phyloP scores from a whole-genome alignment of 2,329 filamentous ascomycete genomes.

The Xylaria sp. region DNA sequence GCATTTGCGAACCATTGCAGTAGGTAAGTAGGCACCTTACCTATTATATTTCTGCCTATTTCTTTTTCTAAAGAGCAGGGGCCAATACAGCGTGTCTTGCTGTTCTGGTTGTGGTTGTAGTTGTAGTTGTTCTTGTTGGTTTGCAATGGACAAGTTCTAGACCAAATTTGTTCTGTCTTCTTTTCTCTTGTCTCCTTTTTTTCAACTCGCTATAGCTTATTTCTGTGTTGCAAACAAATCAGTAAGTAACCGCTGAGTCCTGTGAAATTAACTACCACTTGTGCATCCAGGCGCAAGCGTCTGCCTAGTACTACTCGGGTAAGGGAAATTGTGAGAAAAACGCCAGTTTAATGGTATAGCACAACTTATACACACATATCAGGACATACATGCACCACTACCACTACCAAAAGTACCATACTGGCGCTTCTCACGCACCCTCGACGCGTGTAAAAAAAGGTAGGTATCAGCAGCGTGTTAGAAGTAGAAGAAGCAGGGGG shows the following conservation, averaged over 20 bases:
- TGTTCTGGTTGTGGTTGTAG: background rate
- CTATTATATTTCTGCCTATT: background rate
- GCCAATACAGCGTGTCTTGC: conserved; percentile 11
- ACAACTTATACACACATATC: background rate
- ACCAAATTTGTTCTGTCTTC: background rate
- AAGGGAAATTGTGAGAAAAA: background rate
- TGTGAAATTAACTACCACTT: too few species aligned
- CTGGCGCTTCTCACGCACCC: conserved; percentile 13
- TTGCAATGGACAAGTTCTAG: background rate
- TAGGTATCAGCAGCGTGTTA: conserved; percentile 11
- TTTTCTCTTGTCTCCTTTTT: background rate
- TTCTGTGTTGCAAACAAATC: too few species aligned
- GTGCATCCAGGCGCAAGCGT: background rate
- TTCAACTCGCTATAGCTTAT: background rate
- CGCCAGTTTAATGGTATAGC: too few species aligned
- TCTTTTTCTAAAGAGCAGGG: background rate
- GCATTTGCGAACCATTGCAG: conserved; percentile 23
- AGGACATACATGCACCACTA: background rate
- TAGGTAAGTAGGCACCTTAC: too few species aligned
- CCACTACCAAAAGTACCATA: conserved; percentile 17
- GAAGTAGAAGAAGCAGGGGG: conserved; percentile 5
- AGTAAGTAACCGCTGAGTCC: too few species aligned
- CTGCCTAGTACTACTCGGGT: background rate
- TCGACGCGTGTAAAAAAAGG: conserved; percentile 24
- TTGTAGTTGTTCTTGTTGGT: background rate